phyloP scores from a whole-genome alignment of 1,284 basidiomycete species.

The Ganoderma lingzhi region DNA sequence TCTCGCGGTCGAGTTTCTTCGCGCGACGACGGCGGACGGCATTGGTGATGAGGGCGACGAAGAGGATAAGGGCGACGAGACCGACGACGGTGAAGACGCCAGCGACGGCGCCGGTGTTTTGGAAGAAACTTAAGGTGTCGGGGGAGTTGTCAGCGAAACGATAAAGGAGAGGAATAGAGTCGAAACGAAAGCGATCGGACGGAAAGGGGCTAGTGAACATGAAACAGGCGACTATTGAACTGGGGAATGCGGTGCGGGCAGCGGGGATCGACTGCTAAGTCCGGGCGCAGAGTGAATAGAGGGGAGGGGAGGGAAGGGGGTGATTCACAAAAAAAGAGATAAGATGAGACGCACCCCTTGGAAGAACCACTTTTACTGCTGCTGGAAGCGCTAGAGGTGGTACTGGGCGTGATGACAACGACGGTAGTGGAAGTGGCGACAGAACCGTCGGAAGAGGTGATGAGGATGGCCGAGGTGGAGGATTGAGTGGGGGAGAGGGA shows the following conservation, averaged over 20 bases:
- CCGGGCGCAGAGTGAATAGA: neutral
- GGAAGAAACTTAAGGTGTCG: constrained; percentile 62
- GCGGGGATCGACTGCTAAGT: constrained; percentile 5
- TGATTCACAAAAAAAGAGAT: neutral
- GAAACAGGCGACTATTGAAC: neutral
- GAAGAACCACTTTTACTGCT: neutral
- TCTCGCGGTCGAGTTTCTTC: constrained; percentile 70
- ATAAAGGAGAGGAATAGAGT: neutral
- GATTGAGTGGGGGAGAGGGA: constrained; percentile 18
- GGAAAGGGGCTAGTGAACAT: constrained; percentile 1
- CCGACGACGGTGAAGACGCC: constrained; percentile 76
- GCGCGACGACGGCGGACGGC: constrained; percentile 68
- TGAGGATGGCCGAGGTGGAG: constrained; percentile 16
- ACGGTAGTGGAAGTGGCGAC: constrained; percentile 24
- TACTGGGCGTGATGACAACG: constrained; percentile 11
- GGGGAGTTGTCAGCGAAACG: neutral
- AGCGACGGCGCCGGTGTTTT: constrained; percentile 74
- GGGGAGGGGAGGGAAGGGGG: neutral
- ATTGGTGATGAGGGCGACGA: constrained; percentile 61
- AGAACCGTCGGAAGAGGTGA: constrained; percentile 22
- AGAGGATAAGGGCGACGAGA: constrained; percentile 58
- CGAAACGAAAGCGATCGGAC: neutral
- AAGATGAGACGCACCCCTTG: constrained; percentile 21
- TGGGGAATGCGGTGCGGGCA: neutral
- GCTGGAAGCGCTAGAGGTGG: neutral